Conservation (phyloP, 129 eudicot species). For the Saposhnikovia divaricata region DNA sequence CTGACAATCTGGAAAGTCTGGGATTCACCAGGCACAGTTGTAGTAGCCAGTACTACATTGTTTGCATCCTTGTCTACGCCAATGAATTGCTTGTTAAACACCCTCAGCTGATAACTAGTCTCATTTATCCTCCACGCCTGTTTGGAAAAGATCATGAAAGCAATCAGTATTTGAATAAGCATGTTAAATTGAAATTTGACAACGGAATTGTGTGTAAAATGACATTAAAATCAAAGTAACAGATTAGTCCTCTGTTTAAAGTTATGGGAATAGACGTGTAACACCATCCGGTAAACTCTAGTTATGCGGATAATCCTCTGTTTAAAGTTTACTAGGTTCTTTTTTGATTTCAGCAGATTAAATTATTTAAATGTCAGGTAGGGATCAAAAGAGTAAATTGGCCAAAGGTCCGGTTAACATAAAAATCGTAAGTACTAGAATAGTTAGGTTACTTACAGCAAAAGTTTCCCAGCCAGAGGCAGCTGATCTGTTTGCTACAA, state of each 20-base stretch:
- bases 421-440: no score
- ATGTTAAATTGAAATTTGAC: neutral
- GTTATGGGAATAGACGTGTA: no score
- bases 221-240: neutral
- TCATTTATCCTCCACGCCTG: constrained; percentile 66
- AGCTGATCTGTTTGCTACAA: constrained; percentile 54
- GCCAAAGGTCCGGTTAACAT: no score
- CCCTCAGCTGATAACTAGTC: constrained; percentile 41
- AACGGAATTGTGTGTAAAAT: neutral
- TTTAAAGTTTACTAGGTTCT: neutral
- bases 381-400: no score
- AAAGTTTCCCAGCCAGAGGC: constrained; percentile 88
- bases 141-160: neutral
- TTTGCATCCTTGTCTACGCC: constrained; percentile 31
- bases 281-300: no score
- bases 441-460: constrained; percentile 23
- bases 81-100: constrained; percentile 49
- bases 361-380: neutral
- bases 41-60: constrained; percentile 23
- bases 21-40: constrained; percentile 27
- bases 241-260: neutral
- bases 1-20: constrained; percentile 46
- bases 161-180: neutral
- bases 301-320: neutral
- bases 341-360: neutral